phyloP scores from a whole-genome alignment of 1,284 basidiomycete species.

The Trichosporon coremiiforme region DNA sequence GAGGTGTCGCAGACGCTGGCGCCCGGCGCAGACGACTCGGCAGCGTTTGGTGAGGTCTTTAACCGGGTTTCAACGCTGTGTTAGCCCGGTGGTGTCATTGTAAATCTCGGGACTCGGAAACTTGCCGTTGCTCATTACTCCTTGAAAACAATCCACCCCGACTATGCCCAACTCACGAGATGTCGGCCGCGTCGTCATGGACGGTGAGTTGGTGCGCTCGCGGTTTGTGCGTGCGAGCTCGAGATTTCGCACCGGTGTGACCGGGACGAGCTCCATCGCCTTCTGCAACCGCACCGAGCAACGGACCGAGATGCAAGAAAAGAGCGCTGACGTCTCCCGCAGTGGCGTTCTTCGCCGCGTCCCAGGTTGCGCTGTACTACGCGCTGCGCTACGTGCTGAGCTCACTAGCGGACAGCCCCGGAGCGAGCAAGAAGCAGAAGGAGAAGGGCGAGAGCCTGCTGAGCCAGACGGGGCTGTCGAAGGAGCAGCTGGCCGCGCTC shows the following conservation, averaged over 20 bases:
- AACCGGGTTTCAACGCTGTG: neutral
- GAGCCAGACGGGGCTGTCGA: constrained; percentile 46
- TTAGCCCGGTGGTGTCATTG: neutral
- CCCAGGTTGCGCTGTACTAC: constrained; percentile 58
- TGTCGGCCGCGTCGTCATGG: constrained; percentile 56
- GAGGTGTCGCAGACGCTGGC: too few species aligned
- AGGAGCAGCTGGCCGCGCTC: constrained; percentile 57
- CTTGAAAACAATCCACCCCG: constrained; percentile 3
- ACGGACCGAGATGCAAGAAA: neutral
- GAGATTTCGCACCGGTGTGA: neutral
- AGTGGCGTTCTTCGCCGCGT: constrained; percentile 67
- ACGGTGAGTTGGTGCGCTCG: constrained; percentile 48
- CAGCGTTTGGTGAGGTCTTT: constrained; percentile 12
- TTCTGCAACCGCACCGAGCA: constrained; percentile 18
- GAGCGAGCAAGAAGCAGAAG: constrained; percentile 45
- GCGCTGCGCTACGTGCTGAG: constrained; percentile 55
- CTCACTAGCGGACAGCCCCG: constrained; percentile 46
- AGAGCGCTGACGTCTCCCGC: constrained; percentile 14
- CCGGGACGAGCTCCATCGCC: neutral
- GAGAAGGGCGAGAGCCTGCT: constrained; percentile 52
- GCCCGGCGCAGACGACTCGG: constrained; percentile 13
- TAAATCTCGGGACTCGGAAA: neutral
- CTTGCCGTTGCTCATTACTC: constrained; percentile 3
- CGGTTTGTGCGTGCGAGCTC: neutral
- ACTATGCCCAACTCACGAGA: constrained; percentile 43